These are phyloP conservation scores for Theobroma grandiflorum DNA, from an alignment of 441 rosid genomes.

Conservation along the genomic window DNA sequence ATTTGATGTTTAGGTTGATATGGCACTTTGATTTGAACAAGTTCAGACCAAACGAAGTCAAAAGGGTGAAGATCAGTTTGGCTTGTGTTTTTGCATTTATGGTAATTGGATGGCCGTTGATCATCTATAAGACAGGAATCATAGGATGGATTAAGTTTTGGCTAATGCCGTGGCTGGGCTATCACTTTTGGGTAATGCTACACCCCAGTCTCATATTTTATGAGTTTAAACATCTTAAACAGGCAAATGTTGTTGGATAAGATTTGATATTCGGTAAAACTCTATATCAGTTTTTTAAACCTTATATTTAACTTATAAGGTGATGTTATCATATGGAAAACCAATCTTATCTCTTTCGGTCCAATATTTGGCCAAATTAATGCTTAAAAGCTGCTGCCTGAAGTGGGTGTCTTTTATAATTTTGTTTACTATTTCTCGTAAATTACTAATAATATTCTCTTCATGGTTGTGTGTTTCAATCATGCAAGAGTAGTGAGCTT, in stretches of 20 bases:
- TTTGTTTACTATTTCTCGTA: not conserved
- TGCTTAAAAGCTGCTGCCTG: not conserved
- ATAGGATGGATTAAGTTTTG: slow-evolving; percentile 91
- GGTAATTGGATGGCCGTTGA: slow-evolving; percentile 94
- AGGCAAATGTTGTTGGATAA: not conserved
- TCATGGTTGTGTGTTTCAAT: not conserved
- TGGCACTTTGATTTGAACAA: slow-evolving; percentile 83
- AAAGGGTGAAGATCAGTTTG: slow-evolving; percentile 89
- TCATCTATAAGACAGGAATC: slow-evolving; percentile 75
- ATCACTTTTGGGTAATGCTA: slow-evolving; percentile 91
- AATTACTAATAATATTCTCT: not conserved
- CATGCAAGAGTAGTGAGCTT: not conserved
- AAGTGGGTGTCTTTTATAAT: not conserved
- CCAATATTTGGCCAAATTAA: not conserved
- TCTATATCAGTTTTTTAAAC: not conserved
- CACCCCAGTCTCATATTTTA: slow-evolving; percentile 17
- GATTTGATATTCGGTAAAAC: not conserved
- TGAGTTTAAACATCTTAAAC: slow-evolving; percentile 8
- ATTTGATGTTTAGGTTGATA: slow-evolving; percentile 58
- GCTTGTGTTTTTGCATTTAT: slow-evolving; percentile 93
- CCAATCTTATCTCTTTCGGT: not conserved
- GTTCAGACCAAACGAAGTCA: slow-evolving; percentile 82
- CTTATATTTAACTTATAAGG: not conserved
- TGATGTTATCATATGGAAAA: not conserved
- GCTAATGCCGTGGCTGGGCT: slow-evolving; percentile 98